Evolutionary conservation across 139 green algal genomes (phyloP), one percentile per base, ranked within the genome.

Genomic region (Axilococcus clingmanii): DNA sequence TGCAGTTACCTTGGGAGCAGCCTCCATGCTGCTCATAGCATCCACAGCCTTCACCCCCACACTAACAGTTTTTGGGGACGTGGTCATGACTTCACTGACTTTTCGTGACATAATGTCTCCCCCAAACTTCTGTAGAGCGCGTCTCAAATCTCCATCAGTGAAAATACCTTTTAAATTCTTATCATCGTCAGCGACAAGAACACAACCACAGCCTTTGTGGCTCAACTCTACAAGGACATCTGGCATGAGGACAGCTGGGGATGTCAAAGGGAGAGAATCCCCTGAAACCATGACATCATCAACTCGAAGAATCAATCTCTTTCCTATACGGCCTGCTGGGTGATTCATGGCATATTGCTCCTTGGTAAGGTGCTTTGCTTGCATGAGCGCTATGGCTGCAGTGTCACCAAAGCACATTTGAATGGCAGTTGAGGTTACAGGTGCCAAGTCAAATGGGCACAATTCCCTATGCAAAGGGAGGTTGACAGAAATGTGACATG

Each of bases 121-220:
- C 5, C 61, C 40, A n/a, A 19, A 19, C n/a, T 20, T 28, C 65
- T 76, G 59, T 7, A 78, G 36, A 15, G 53, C 30, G 12, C 72
- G 43, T 5, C 72, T 62, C 23, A 81, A 52, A 52, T 82, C 72
- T 5, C 72, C 72, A 33, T 82, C 74, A 6, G 74, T 82, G 54
- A 77, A 82, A 7, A 65, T 72, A 15, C 74, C 74, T 5, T 60
- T 32, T 23, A 82, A 72, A 27, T 49, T 35, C 27, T 41, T 33
- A 27, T 30, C 30, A 4, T 23, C 61, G 5, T 55, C 57, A 16
- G 42, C 48, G 27, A 83, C 63, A 33, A 83, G 49, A 46, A 83
- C 55, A 41, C 75, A 83, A 29, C 75, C 75, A 15, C 61, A 79
- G 37, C 55, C 48, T 45, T 79, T 83, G 44, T 29, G 49, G 20